These are phyloP conservation scores for Hyphopichia buzzinii DNA, from an alignment of 1,139 yeast species.

Conservation along the genomic window DNA sequence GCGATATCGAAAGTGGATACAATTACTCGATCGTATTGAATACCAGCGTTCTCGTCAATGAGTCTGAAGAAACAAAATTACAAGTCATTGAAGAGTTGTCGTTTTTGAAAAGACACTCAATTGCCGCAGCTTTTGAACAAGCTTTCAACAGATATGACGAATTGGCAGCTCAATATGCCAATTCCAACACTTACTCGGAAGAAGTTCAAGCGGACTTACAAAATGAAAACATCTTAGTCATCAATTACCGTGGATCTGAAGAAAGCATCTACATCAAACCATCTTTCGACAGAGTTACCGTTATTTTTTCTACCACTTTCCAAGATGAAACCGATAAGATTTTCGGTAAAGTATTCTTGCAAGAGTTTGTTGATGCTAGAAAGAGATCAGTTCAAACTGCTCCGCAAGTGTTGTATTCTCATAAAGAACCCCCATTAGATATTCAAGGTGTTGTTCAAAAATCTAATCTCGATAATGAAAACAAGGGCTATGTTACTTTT, in stretches of 20 bases:
- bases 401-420: conserved; percentile 93
- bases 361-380: conserved; percentile 95
- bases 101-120: conserved; percentile 75
- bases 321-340: conserved; percentile 96
- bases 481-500: conserved; percentile 73
- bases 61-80: conserved; percentile 43
- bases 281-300: conserved; percentile 94
- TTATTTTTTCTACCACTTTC: conserved; percentile 89
- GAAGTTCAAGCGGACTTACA: conserved; percentile 46
- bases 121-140: conserved; percentile 89
- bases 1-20: conserved; percentile 69
- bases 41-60: conserved; percentile 41
- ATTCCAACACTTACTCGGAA: conserved; percentile 48
- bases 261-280: conserved; percentile 91
- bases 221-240: conserved; percentile 62
- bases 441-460: conserved; percentile 42
- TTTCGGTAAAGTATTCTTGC: conserved; percentile 91
- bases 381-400: conserved; percentile 95
- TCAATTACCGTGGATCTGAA: conserved; percentile 82
- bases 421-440: conserved; percentile 91
- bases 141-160: conserved; percentile 80
- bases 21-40: conserved; percentile 77
- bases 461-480: conserved; percentile 40
- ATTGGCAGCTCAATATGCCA: conserved; percentile 55
- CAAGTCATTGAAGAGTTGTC: conserved; percentile 64